Conservation (phyloP, 2,329 filamentous ascomycete species). For the Aspergillus caelatus region DNA sequence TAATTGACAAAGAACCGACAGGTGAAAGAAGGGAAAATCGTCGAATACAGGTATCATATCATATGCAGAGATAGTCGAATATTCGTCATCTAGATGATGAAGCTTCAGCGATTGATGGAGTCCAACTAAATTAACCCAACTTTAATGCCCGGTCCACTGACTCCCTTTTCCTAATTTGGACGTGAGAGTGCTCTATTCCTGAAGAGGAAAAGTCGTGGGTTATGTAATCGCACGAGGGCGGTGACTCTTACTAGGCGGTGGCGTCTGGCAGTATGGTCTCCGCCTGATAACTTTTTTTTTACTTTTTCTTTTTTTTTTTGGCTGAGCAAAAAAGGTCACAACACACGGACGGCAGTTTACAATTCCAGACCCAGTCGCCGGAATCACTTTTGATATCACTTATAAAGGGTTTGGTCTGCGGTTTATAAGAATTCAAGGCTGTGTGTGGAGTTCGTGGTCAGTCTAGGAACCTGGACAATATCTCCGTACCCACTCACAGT, state of each 20-base stretch:
- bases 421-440: background rate
- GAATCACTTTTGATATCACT: constrained; percentile 1
- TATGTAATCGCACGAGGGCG: constrained; percentile 17
- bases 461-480: background rate
- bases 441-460: constrained; percentile 5
- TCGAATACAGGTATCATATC: background rate
- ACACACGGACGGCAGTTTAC: constrained; percentile 1
- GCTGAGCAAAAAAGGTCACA: background rate
- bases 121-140: background rate
- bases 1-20: background rate
- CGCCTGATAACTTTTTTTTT: constrained; percentile 33
- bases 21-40: too few relatives aligned
- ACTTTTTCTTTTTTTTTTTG: constrained; percentile 25
- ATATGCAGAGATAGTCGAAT: background rate
- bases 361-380: constrained; percentile 7
- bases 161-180: background rate
- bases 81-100: background rate
- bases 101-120: background rate
- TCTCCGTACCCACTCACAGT: background rate
- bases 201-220: background rate
- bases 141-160: background rate
- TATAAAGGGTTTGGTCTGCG: constrained; percentile 9
- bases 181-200: background rate
- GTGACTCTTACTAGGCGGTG: constrained; percentile 22
- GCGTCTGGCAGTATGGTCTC: constrained; percentile 23